Percentiles rank a stretch among this genome's conserved stretches.
These are phyloP conservation scores for Pyropia yezoensis DNA, from an alignment of 23 red algal genomes.

Conservation along the genomic window DNA sequence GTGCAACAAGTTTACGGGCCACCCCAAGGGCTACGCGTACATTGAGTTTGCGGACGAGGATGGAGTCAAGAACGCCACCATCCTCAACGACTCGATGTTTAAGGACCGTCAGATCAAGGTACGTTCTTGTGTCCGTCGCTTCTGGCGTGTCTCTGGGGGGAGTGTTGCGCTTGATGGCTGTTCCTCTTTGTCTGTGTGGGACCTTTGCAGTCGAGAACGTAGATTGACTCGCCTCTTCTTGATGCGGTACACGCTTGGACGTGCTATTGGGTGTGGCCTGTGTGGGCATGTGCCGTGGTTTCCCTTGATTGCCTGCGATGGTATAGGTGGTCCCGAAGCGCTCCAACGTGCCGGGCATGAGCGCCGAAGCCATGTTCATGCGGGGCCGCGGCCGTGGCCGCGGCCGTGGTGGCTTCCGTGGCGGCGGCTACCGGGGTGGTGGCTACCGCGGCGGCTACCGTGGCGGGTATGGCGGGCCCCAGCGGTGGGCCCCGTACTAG, in stretches of 20 bases:
- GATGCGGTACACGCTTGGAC: too few relatives aligned
- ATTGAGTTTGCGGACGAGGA: conserved; percentile 76
- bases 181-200: neutral
- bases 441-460: conserved; percentile 9
- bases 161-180: too few relatives aligned
- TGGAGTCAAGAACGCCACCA: conserved; percentile 67
- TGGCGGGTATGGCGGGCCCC: conserved; percentile 3
- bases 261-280: too few relatives aligned
- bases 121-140: neutral
- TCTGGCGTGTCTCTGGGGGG: too few relatives aligned
- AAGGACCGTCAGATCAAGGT: conserved; percentile 66
- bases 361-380: neutral
- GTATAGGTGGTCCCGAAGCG: conserved; percentile 6
- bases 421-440: neutral
- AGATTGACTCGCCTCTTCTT: neutral
- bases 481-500: neutral
- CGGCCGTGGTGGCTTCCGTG: conserved; percentile 1
- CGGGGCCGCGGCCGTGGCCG: conserved; percentile 1
- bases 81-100: conserved; percentile 79
- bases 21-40: conserved; percentile 77
- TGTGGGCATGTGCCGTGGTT: neutral
- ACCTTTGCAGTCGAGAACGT: neutral
- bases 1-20: conserved; percentile 51
- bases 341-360: conserved; percentile 7
- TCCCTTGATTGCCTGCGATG: neutral